These are phyloP conservation scores for Piromyces sp. DNA, from an alignment of 192 early-diverging fungal genomes.

Conservation along the genomic window DNA sequence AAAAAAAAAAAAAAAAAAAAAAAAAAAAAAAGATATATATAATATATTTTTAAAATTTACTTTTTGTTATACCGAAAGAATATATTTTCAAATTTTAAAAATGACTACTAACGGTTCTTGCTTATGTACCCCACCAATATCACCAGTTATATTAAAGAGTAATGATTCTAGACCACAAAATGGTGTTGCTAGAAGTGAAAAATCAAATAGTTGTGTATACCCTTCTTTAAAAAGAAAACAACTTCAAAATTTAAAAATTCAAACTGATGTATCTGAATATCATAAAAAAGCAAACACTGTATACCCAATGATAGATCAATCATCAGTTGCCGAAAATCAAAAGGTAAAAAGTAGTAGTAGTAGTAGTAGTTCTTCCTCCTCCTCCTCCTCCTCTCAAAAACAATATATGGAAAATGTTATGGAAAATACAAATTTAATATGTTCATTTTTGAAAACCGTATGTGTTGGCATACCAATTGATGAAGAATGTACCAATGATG, in stretches of 20 bases:
- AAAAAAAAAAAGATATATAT: too few relatives aligned
- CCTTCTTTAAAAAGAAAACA: not conserved
- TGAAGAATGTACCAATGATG: not conserved
- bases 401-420: not conserved
- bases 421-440: not conserved
- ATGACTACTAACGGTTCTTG: too few relatives aligned
- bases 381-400: not conserved
- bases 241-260: not conserved
- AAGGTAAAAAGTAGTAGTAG: not conserved
- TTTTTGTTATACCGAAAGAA: too few relatives aligned
- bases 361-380: too few relatives aligned
- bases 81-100: too few relatives aligned
- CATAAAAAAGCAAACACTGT: not conserved
- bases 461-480: not conserved
- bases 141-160: too few relatives aligned
- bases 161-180: too few relatives aligned
- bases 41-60: too few relatives aligned
- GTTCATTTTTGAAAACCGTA: not conserved
- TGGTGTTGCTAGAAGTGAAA: too few relatives aligned
- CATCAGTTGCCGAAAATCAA: not conserved
- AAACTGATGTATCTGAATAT: not conserved
- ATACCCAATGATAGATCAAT: not conserved
- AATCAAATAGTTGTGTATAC: not conserved
- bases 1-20: too few relatives aligned
- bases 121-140: not conserved